Evolutionary conservation across 2,329 filamentous ascomycete genomes (phyloP).

Genomic region (Anthostomella pinea): DNA sequence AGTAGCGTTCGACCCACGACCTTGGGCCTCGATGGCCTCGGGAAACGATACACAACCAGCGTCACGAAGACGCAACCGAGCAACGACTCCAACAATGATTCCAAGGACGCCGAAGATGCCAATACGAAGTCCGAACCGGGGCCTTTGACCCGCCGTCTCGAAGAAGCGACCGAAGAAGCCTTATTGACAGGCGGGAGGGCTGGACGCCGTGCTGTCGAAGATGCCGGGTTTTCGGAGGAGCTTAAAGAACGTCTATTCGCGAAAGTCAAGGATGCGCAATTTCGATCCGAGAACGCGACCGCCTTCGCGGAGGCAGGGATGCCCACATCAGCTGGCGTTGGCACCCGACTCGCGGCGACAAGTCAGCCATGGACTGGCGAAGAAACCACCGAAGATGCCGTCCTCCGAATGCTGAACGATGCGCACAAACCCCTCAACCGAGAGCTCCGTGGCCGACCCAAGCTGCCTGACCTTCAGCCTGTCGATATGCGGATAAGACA

Average conservation of each 20-base stretch:
- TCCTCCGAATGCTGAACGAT: slow-evolving; percentile 82
- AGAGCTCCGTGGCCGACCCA: slow-evolving; percentile 44
- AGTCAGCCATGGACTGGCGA: slow-evolving; percentile 74
- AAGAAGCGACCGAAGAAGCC: slow-evolving; percentile 62
- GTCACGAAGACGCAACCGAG: slow-evolving; percentile 12
- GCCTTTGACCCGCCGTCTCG: slow-evolving; percentile 54
- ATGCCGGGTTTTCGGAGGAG: slow-evolving; percentile 63
- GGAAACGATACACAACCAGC: not conserved
- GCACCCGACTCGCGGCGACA: slow-evolving; percentile 65
- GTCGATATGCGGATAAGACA: slow-evolving; percentile 52
- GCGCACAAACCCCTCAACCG: slow-evolving; percentile 66
- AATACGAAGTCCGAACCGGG: slow-evolving; percentile 32
- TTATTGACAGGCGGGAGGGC: slow-evolving; percentile 57
- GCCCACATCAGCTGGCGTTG: slow-evolving; percentile 59
- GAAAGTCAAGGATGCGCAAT: slow-evolving; percentile 54
- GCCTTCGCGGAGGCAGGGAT: slow-evolving; percentile 49
- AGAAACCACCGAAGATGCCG: slow-evolving; percentile 71
- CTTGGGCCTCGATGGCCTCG: no score
- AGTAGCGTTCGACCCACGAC: no score
- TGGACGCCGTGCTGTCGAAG: slow-evolving; percentile 57
- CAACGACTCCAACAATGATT: slow-evolving; percentile 5
- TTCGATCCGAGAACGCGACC: slow-evolving; percentile 47
- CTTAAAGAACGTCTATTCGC: slow-evolving; percentile 56
- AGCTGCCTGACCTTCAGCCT: slow-evolving; percentile 41
- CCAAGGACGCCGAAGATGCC: slow-evolving; percentile 2